Evolutionary conservation across 768 basidiomycete genomes (phyloP).

Genomic region (Auriscalpium vulgare): DNA sequence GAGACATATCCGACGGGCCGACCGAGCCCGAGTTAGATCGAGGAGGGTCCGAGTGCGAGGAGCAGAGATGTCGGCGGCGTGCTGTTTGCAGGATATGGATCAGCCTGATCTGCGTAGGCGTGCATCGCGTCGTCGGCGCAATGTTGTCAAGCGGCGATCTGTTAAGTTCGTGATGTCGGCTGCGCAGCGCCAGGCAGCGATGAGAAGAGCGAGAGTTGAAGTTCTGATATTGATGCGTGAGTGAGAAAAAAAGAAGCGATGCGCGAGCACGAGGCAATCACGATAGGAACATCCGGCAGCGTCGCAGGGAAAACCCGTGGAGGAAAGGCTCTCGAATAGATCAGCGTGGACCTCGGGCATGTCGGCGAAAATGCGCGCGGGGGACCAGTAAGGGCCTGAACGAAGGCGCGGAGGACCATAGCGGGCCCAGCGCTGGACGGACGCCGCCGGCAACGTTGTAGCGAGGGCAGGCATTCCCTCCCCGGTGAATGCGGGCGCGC

Average conservation of each 20-base stretch:
- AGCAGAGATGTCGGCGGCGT: not conserved
- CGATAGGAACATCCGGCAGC: slow-evolving; percentile 11
- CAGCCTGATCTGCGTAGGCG: not conserved
- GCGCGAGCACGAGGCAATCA: not conserved
- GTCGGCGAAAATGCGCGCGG: slow-evolving; percentile 9
- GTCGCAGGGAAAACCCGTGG: slow-evolving; percentile 9
- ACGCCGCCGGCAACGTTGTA: slow-evolving; percentile 15
- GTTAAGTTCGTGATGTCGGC: slow-evolving; percentile 4
- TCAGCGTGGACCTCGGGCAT: slow-evolving; percentile 13
- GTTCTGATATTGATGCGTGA: slow-evolving; percentile 1
- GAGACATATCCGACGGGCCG: slow-evolving; percentile 12
- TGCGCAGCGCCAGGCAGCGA: slow-evolving; percentile 3
- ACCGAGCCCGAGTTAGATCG: slow-evolving; percentile 15
- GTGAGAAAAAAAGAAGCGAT: not conserved
- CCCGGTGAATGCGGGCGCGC: slow-evolving; percentile 8
- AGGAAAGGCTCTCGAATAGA: slow-evolving; percentile 10
- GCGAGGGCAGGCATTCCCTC: slow-evolving; percentile 2
- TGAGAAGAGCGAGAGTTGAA: slow-evolving; percentile 8
- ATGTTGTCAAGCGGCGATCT: slow-evolving; percentile 14
- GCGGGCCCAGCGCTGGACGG: slow-evolving; percentile 13
- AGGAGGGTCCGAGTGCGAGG: slow-evolving; percentile 8
- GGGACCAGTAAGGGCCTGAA: slow-evolving; percentile 7
- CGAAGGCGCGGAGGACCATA: slow-evolving; percentile 9
- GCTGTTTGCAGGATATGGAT: not conserved
- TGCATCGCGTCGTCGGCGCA: not conserved